Conservation (phyloP, 2,329 filamentous ascomycete species). For the Fusarium fujikuroi region DNA sequence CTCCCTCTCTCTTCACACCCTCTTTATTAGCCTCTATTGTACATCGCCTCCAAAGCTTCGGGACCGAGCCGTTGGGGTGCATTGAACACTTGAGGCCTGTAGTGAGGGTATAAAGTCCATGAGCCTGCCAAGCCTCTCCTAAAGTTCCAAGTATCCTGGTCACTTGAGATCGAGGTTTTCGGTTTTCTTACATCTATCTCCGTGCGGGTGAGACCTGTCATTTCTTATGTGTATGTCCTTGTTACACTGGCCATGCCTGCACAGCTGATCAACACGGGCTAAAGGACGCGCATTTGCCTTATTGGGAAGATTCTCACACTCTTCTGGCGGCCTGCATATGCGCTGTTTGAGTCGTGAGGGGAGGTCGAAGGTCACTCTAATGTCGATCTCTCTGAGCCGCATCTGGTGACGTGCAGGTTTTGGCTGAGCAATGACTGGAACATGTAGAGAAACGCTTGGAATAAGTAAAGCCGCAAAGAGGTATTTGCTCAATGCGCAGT, state of each 20-base stretch:
- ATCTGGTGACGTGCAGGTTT: slow-evolving; percentile 19
- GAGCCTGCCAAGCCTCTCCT: not conserved
- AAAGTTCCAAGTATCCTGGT: not conserved
- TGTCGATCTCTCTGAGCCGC: slow-evolving; percentile 31
- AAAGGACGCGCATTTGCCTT: not conserved
- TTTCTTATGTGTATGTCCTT: not conserved
- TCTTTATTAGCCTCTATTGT: not conserved
- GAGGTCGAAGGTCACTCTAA: not conserved
- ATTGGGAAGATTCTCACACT: not conserved
- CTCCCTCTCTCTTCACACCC: slow-evolving; percentile 7
- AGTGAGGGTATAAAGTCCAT: not conserved
- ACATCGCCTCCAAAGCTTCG: not conserved
- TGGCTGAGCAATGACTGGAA: not conserved
- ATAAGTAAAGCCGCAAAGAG: not conserved
- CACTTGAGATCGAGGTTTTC: not conserved
- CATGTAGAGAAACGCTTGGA: not conserved
- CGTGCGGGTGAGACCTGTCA: not conserved
- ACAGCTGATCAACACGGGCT: slow-evolving; percentile 14
- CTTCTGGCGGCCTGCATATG: slow-evolving; percentile 33
- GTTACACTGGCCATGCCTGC: not conserved
- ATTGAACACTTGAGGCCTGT: not conserved
- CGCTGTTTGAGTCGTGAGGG: not conserved
- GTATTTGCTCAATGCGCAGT: not conserved
- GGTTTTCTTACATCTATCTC: not conserved
- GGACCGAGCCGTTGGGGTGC: not conserved